phyloP scores from a whole-genome alignment of 768 basidiomycete species.

The Naganishia randhawae region DNA sequence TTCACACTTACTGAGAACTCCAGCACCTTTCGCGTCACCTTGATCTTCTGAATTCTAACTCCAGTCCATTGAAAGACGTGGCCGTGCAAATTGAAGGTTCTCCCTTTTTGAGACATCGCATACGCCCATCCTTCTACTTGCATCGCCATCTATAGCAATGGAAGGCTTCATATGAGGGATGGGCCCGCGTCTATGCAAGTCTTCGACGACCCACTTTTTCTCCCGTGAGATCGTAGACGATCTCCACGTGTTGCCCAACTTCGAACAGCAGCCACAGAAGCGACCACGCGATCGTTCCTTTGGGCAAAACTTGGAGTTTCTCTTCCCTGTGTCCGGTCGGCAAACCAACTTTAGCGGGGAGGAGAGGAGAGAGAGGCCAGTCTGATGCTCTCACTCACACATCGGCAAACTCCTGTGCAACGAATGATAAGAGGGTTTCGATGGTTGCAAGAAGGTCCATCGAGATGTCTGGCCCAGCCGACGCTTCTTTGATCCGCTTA shows the following conservation, averaged over 20 bases:
- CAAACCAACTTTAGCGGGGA: background rate
- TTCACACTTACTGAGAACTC: background rate
- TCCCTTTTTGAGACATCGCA: slow-evolving; percentile 1
- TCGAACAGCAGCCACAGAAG: slow-evolving; percentile 7
- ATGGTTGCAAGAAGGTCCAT: background rate
- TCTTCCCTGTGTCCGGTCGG: background rate
- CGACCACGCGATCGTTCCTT: background rate
- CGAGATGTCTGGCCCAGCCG: background rate
- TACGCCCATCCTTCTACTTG: slow-evolving; percentile 10
- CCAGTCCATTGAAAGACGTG: slow-evolving; percentile 6
- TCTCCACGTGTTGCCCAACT: slow-evolving; percentile 6
- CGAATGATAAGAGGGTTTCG: background rate
- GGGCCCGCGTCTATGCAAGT: background rate
- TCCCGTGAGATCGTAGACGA: slow-evolving; percentile 6
- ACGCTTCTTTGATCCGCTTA: background rate
- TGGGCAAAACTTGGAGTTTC: background rate
- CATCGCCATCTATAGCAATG: background rate
- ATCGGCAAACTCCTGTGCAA: slow-evolving; percentile 4
- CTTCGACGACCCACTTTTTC: background rate
- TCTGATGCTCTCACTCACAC: background rate
- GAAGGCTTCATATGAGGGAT: background rate
- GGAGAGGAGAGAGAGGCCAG: background rate
- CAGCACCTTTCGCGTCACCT: slow-evolving; percentile 4
- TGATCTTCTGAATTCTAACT: background rate
- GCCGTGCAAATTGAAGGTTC: background rate